Conservation (phyloP, 192 early-diverging fungal species). For the Chytriomyces hyalinus region DNA sequence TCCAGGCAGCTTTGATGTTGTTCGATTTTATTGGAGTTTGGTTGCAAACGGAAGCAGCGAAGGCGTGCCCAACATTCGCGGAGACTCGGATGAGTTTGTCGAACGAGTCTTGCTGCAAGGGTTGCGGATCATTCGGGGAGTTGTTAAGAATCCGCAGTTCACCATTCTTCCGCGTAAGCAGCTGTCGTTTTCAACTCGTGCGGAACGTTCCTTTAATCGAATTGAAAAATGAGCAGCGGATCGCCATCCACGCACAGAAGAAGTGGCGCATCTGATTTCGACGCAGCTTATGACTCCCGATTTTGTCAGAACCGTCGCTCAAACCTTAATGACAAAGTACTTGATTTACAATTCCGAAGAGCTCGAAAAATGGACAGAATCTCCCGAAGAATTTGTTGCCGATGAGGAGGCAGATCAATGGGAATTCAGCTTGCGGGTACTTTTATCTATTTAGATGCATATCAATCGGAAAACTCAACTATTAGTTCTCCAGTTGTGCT, state of each 20-base stretch:
- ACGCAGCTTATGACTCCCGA: slow-evolving; percentile 69
- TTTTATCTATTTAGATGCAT: too few species aligned
- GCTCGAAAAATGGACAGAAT: slow-evolving; percentile 78
- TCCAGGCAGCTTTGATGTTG: slow-evolving; percentile 64
- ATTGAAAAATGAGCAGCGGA: neutral
- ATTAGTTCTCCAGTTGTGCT: slow-evolving; percentile 62
- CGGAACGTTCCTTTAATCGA: too few species aligned
- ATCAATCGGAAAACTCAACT: too few species aligned
- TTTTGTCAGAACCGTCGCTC: slow-evolving; percentile 67
- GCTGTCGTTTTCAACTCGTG: neutral
- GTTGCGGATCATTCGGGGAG: slow-evolving; percentile 4
- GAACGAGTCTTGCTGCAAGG: slow-evolving; percentile 27
- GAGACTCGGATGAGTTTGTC: slow-evolving; percentile 22
- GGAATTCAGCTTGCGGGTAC: slow-evolving; percentile 76
- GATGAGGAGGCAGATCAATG: slow-evolving; percentile 85
- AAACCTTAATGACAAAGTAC: slow-evolving; percentile 76
- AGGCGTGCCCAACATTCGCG: slow-evolving; percentile 5
- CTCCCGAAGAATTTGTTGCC: slow-evolving; percentile 82
- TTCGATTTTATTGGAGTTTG: slow-evolving; percentile 78
- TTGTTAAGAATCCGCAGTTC: slow-evolving; percentile 30
- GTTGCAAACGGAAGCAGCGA: slow-evolving; percentile 43
- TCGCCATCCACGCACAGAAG: slow-evolving; percentile 29
- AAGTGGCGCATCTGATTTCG: neutral
- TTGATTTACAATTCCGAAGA: slow-evolving; percentile 75
- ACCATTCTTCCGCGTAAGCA: slow-evolving; percentile 10